Conservation (phyloP, 805 yeast species). For the Starmerella stigmatis region DNA sequence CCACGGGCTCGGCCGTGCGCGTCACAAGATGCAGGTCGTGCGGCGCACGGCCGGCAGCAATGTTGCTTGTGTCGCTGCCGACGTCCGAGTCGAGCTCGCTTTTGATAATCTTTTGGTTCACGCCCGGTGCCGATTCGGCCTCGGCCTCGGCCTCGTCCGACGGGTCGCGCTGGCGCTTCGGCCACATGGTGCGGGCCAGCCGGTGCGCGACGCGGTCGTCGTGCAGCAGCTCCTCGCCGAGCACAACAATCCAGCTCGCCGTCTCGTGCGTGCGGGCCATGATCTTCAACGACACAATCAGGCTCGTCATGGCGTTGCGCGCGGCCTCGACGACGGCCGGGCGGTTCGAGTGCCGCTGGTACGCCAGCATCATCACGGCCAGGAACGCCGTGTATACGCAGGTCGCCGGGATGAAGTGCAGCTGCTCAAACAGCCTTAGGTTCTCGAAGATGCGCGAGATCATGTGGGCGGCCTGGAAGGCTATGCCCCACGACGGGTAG, state of each 20-base stretch:
- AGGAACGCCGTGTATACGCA: slow-evolving; percentile 49
- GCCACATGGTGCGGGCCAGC: slow-evolving; percentile 6
- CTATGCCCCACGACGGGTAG: slow-evolving; percentile 70
- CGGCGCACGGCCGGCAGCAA: background rate
- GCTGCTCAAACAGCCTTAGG: slow-evolving; percentile 40
- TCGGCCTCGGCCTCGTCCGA: slow-evolving; percentile 1
- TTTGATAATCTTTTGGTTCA: background rate
- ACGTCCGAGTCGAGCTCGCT: background rate
- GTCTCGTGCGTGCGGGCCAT: slow-evolving; percentile 13
- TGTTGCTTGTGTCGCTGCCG: background rate
- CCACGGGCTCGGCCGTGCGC: background rate
- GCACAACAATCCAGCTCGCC: slow-evolving; percentile 14
- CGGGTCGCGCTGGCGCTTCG: slow-evolving; percentile 5
- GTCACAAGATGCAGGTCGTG: slow-evolving; percentile 1
- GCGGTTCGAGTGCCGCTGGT: slow-evolving; percentile 44
- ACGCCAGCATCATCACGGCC: slow-evolving; percentile 61
- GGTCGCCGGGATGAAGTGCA: slow-evolving; percentile 47
- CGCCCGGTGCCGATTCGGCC: background rate
- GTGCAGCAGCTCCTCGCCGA: slow-evolving; percentile 8
- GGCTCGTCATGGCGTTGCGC: slow-evolving; percentile 29
- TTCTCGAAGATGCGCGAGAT: slow-evolving; percentile 54
- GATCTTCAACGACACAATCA: slow-evolving; percentile 30
- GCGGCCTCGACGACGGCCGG: slow-evolving; percentile 33
- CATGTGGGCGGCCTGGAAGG: slow-evolving; percentile 73
- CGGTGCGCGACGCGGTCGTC: slow-evolving; percentile 2